Base-by-base conservation (phyloP, 495 filamentous ascomycete species). In the Trypethelium eluteriae region DNA sequence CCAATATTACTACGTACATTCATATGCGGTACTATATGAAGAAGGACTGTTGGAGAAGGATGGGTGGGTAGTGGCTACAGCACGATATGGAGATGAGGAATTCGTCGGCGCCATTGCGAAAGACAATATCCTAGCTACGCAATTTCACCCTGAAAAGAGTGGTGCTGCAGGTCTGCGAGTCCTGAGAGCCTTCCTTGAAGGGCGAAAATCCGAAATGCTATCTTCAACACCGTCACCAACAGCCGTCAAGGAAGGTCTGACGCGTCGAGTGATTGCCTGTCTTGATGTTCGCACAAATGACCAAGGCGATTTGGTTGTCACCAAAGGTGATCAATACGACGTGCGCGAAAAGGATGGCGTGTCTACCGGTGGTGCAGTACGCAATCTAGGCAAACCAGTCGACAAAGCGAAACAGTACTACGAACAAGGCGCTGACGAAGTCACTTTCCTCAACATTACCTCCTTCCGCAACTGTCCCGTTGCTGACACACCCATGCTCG, bases 1-100 rank as follows among this genome's bases (percentile, higher is more conserved):
- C 76, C 97, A 98, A 75, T 98, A 98, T 81, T 98, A 98, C 75
- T 98, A 98, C 71, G 92, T 98, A 41, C 94, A 98, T 77, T 92
- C 91, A 1, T 98, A 96, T 73, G 93, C 92, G 64, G 88, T 88
- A 25, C 88, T 88, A 0, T 92, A 96, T 73, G 76, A 75, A 62
- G 78, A 84, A 66, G 91, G 86, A 5, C 80, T 86, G 49, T 78
- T 94, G 14, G 92, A 94, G 71, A 78, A 79, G 66, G 83, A 88
- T 16, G 94, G 91, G 2, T 97, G 94, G 93, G 85, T 84, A 1
- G 88, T 97, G 14, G 94, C 95, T 14, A 93, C 88, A 2, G 93
- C 86, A 1, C 85, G 83, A 38, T 98, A 98, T 75, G 93, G 94
- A 11, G 82, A 86, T 1, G 92, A 98, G 78, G 86, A 88, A 38